Base-by-base conservation (phyloP, 2,329 filamentous ascomycete genomes). In the Xylariaceae sp. region DNA sequence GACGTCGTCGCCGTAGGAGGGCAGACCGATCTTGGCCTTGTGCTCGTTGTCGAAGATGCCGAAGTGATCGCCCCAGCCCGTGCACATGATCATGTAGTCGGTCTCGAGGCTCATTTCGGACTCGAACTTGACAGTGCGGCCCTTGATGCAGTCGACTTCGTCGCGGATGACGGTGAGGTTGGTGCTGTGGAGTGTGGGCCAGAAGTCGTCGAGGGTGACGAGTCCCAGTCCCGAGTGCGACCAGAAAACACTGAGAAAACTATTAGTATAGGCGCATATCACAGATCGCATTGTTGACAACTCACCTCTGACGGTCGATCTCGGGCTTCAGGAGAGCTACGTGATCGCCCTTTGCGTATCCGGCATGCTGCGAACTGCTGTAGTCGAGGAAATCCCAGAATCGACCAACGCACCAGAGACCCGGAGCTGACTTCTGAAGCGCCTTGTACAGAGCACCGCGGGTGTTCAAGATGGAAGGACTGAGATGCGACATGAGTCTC, bases 1-100 rank as follows among this genome's bases (percentile, higher is more conserved):
- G n/a, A 37, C 7, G 13, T 57, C 23, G 17, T 60, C 23, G 6
- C 51, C 30, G n/a, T 66, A 66, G 7, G 57, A 58, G n/a, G 67
- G 67, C 42, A 69, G 64, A 7, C 68, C 68, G 34, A 66, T 59
- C 55, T 53, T 60, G 13, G 58, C 62, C 53, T 64, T 67, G 42
- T 64, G 62, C 48, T 65, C 58, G 2, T 53, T 50, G 49, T 66
- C 65, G 57, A 72, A 72, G n/a, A 69, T 57, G 8, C 47, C 62
- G 18, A 69, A 70, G 55, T 66, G 58, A 51, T 72, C 64, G 2
- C 61, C 65, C 62, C 65, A 72, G 5, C 70, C 70, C 10, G 70
- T 72, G 51, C 70, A 72, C 56, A 67, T 58, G 47, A 72, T 63
- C 48, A 67, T 57, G 48, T 65, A 67, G 52, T 72, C 69, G 6